Percentiles rank a stretch among this genome's conserved stretches.
Evolutionary conservation across 2,329 filamentous ascomycete genomes (phyloP).

Genomic region (Paraphoma chrysanthemicola): DNA sequence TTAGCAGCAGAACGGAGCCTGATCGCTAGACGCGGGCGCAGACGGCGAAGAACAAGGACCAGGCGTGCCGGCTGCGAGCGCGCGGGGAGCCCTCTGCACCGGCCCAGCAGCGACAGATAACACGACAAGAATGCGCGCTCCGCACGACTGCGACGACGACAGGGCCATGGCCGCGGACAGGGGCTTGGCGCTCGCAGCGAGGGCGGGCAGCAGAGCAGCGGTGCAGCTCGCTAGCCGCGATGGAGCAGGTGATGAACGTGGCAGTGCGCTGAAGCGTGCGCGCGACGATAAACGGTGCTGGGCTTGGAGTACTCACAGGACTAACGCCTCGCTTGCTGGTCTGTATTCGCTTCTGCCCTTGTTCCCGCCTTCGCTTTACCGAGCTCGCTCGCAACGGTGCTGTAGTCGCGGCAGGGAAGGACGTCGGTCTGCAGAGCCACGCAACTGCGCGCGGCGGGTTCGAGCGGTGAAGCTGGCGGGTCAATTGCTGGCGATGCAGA

Average conservation of each 20-base stretch:
- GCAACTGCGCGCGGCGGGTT: neutral
- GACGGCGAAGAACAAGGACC: neutral
- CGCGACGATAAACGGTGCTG: constrained; percentile 2
- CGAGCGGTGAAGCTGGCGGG: neutral
- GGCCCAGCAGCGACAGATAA: constrained; percentile 3
- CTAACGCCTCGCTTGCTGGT: neutral
- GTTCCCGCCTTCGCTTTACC: neutral
- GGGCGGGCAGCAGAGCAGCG: neutral
- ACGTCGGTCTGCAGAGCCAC: neutral
- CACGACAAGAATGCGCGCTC: constrained; percentile 21
- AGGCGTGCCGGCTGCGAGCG: neutral
- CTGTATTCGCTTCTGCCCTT: neutral
- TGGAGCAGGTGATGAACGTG: constrained; percentile 30
- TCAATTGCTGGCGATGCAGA: neutral
- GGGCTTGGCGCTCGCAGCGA: neutral
- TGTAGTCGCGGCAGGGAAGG: neutral
- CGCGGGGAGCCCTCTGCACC: neutral
- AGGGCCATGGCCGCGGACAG: too few species aligned
- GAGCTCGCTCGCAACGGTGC: neutral
- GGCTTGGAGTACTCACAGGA: neutral
- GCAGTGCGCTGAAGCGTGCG: constrained; percentile 18
- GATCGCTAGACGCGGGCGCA: constrained; percentile 10
- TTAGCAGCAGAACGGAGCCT: constrained; percentile 12
- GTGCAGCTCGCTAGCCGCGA: constrained; percentile 20
- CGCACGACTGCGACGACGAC: neutral